Evolutionary conservation across 2,329 filamentous ascomycete genomes (phyloP), one percentile per base, ranked within the genome.

Genomic region (Calonectria henricotiae): DNA sequence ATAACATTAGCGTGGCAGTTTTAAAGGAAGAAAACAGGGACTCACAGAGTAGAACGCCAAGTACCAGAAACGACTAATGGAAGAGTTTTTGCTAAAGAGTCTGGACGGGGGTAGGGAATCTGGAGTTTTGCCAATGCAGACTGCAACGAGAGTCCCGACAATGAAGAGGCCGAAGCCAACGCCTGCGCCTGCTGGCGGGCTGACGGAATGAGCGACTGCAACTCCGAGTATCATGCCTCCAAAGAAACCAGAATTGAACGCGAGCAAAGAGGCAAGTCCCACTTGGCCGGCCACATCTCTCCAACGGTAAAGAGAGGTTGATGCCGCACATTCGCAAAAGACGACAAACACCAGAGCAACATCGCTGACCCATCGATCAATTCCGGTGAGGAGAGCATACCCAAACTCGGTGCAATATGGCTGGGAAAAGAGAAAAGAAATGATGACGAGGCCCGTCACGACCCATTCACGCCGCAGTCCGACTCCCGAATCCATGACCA

Each of bases 351-450:
- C 83, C 23, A 90, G 75, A 17, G 84, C 82, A 6, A 88, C 82
- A 72, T 89, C 87, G 76, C 88, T 90, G 69, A 87, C 83, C 87
- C 87, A 90, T 2, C 84, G 80, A 65, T 90, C 88, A 15, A 90
- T 83, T 1, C 87, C 88, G 30, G 86, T 84, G 2, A 90, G 82
- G 0, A 89, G 82, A 68, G 88, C 86, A 75, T 87, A 89, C 5
- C 88, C 88, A 43, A 90, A 89, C 65, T 89, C 83, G 0, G 88
- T 89, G 77, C 88, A 89, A 76, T 89, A 90, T 0, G 87, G 86
- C 11, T 90, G 76, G 32, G 86, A 89, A 74, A 89, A 80, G 15
- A 89, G 81, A 73, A 89, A 89, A 0, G 85, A 89, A 15, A 86
- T 17, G 0, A 88, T 54, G 23, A 85, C 86, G 15, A 89, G 77